Percentiles rank a stretch among this genome's conserved stretches.
Evolutionary conservation across 768 basidiomycete genomes (phyloP).

Genomic region (Galerina sulciceps): DNA sequence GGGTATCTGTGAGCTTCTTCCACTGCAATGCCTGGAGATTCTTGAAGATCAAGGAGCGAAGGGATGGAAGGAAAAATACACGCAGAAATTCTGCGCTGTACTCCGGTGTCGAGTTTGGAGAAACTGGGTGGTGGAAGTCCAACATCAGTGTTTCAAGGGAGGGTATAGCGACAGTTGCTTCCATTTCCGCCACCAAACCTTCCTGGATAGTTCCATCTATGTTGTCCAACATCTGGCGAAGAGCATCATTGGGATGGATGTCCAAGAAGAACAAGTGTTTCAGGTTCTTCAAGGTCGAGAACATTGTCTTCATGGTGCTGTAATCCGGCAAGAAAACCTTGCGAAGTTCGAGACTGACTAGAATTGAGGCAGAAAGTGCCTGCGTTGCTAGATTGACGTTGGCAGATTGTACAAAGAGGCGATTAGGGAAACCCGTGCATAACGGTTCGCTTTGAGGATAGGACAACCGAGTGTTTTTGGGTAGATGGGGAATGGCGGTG

Average conservation of each 20-base stretch:
- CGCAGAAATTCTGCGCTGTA: constrained; percentile 27
- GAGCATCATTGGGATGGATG: constrained; percentile 18
- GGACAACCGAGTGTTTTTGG: constrained; percentile 1
- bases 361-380: constrained; percentile 16
- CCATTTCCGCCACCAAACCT: neutral
- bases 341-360: constrained; percentile 30
- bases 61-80: constrained; percentile 18
- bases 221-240: constrained; percentile 16
- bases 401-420: constrained; percentile 24
- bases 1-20: constrained; percentile 13
- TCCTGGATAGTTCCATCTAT: constrained; percentile 5
- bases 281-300: constrained; percentile 24
- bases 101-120: constrained; percentile 4
- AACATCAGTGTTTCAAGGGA: constrained; percentile 27
- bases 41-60: constrained; percentile 20
- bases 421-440: constrained; percentile 5
- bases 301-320: constrained; percentile 19
- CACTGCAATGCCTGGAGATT: constrained; percentile 16
- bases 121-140: constrained; percentile 12
- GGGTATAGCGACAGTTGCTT: constrained; percentile 20
- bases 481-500: constrained; percentile 2
- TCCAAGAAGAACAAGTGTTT: constrained; percentile 27
- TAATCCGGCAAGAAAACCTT: constrained; percentile 24
- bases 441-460: constrained; percentile 6
- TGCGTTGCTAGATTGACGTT: constrained; percentile 24